Evolutionary conservation across 2,329 filamentous ascomycete genomes (phyloP), one percentile per base, ranked within the genome.

Genomic region (Alternaria atra): DNA sequence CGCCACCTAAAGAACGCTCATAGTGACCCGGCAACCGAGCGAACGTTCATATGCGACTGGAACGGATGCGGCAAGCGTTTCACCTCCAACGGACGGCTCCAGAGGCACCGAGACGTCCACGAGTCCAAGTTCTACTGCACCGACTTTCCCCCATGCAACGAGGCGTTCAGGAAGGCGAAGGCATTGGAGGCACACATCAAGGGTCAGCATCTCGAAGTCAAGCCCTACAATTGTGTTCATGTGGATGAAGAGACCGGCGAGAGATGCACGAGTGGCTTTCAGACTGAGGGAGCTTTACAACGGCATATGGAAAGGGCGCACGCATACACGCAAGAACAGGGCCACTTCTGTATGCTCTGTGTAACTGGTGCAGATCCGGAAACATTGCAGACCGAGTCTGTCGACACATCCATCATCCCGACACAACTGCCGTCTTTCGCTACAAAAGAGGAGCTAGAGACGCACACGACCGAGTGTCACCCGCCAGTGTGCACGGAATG

Each of bases 1-100:
- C 90, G 93, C 66, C 94, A 98, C 76, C 80, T 96, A 73, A 93
- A 94, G 75, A 91, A 91, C 56, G 89, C 90, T 10, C 94, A 97
- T 76, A 90, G 87, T 20, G 69, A 73, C 9, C 61, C 63, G 4
- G 83, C 88, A 55, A 85, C 65, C 13, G 65, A 92, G 66, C 86
- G 90, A 60, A 86, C 88, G 47, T 90, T 93, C 76, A 78, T 85
- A 27, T 97, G 94, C 80, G 82, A 85, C n/a, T 88, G 88, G 71
- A 84, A 87, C 13, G 89, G 84, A 6, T 97, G 94, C 74, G 88
- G 84, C 52, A 95, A 94, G 82, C 88, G 86, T 34, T 97, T 97
- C 74, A 86, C 92, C 51, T 97, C 92, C 0, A 89, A 89, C 2
- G 93, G 91, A 9, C 85, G 92, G 46, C 85, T 97, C 17, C 87